Conservation (phyloP, 306 rosid genomes). For the Vigna trinervia region DNA sequence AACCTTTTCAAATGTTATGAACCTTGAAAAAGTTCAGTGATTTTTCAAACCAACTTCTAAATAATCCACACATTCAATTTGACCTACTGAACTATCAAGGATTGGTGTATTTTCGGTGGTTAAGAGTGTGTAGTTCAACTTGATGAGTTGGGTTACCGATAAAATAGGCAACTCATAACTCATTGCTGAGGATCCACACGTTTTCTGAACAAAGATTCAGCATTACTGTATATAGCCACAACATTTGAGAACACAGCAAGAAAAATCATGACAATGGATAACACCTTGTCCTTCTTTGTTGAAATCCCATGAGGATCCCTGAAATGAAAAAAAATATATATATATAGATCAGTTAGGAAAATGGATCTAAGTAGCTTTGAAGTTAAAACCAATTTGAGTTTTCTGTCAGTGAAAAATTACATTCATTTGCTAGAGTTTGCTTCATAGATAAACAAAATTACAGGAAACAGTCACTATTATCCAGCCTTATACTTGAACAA, state of each 20-base stretch:
- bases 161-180: constrained; percentile 3
- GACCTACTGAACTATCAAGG: constrained; percentile 10
- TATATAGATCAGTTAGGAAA: constrained; percentile 4
- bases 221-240: constrained; percentile 68
- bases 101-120: constrained; percentile 7
- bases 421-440: neutral
- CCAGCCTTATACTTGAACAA: neutral
- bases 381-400: constrained; percentile 7
- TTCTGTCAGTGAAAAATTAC: neutral
- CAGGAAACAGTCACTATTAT: neutral
- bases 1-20: neutral
- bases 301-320: constrained; percentile 81
- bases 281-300: constrained; percentile 74
- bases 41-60: constrained; percentile 7
- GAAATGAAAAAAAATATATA: constrained; percentile 18
- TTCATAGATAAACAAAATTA: neutral
- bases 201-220: constrained; percentile 45
- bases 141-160: constrained; percentile 7
- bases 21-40: neutral
- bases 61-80: constrained; percentile 22
- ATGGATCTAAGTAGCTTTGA: neutral
- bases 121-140: constrained; percentile 23
- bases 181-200: constrained; percentile 33
- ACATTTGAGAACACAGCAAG: constrained; percentile 72
- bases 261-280: constrained; percentile 71